phyloP scores from a whole-genome alignment of 1,284 basidiomycete genomes.

The Sutorius eximius region DNA sequence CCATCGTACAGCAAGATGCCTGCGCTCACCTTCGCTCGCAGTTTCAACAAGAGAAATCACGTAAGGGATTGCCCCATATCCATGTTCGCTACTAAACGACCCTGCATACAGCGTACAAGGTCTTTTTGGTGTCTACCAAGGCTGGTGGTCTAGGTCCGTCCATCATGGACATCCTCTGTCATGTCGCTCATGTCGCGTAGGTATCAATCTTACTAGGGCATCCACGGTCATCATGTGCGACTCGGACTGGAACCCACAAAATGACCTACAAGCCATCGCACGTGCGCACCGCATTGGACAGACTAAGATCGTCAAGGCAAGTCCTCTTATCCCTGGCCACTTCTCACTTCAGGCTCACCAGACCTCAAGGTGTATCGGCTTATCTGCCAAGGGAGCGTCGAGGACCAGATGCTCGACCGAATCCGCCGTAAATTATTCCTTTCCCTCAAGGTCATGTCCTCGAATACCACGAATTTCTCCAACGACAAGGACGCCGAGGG shows the following conservation, averaged over 20 bases:
- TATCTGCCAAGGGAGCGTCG: slow-evolving; percentile 58
- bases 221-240: slow-evolving; percentile 82
- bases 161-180: not conserved
- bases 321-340: not conserved
- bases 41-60: slow-evolving; percentile 59
- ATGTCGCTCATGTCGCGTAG: slow-evolving; percentile 26
- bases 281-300: slow-evolving; percentile 82
- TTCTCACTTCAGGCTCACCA: not conserved
- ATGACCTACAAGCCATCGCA: slow-evolving; percentile 87
- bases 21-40: slow-evolving; percentile 23
- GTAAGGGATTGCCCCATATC: slow-evolving; percentile 37
- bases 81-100: slow-evolving; percentile 25
- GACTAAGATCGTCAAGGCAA: slow-evolving; percentile 77
- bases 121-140: slow-evolving; percentile 81
- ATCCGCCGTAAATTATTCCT: slow-evolving; percentile 63
- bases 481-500: slow-evolving; percentile 23
- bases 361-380: slow-evolving; percentile 51
- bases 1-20: not conserved
- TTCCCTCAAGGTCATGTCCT: slow-evolving; percentile 57
- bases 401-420: slow-evolving; percentile 66
- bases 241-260: slow-evolving; percentile 77
- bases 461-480: slow-evolving; percentile 26
- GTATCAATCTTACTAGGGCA: slow-evolving; percentile 82
- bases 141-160: slow-evolving; percentile 80
- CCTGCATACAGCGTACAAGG: slow-evolving; percentile 64